Evolutionary conservation across 768 basidiomycete species (phyloP).

Genomic region (Antrodiella citrinella): DNA sequence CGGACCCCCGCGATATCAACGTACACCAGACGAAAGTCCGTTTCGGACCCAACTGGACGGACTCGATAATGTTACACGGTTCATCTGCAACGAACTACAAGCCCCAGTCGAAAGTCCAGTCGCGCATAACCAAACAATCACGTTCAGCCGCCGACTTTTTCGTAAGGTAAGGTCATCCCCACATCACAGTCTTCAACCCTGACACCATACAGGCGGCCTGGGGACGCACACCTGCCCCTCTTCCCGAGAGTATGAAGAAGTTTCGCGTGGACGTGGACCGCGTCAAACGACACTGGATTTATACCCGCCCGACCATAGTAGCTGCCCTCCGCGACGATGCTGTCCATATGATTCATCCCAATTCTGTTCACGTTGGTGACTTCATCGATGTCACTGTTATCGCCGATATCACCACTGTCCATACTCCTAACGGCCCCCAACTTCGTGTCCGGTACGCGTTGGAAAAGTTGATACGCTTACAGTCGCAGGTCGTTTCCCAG

Average conservation of each 20-base stretch:
- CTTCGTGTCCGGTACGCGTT: not conserved
- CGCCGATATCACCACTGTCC: not conserved
- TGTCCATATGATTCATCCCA: too few species aligned
- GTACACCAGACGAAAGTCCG: not conserved
- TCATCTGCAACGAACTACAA: not conserved
- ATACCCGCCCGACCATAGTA: too few species aligned
- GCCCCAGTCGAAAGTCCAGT: not conserved
- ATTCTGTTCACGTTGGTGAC: too few species aligned
- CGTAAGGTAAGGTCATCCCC: too few species aligned
- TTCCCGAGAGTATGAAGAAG: too few species aligned
- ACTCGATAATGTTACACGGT: not conserved
- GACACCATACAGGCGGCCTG: too few species aligned
- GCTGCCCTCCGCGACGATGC: too few species aligned
- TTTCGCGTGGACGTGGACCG: too few species aligned
- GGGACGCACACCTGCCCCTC: too few species aligned
- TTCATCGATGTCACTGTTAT: not conserved
- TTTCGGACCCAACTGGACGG: not conserved
- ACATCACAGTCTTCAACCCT: too few species aligned
- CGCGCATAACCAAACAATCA: not conserved
- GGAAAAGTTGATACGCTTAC: not conserved
- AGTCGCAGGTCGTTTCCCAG: not conserved
- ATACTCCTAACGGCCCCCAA: conserved; percentile 13
- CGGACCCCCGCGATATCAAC: not conserved
- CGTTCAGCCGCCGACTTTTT: not conserved
- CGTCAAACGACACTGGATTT: too few species aligned